These are phyloP conservation scores for Bjerkandera adusta DNA, from an alignment of 1,284 basidiomycete species.

Conservation along the genomic window DNA sequence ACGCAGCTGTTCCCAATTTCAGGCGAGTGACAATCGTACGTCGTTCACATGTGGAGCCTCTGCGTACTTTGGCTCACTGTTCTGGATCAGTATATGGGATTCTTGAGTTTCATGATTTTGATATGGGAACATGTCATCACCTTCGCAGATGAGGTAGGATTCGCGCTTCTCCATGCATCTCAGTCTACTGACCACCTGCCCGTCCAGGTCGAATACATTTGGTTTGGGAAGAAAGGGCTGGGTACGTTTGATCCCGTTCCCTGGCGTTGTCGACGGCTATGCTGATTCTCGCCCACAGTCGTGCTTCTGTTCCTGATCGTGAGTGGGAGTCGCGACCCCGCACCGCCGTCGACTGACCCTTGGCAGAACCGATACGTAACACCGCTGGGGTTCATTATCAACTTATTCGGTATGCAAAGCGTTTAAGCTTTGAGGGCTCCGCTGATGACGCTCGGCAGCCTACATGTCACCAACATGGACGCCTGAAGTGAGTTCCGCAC, in stretches of 20 bases:
- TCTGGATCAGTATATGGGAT: no score
- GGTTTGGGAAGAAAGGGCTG: conserved; percentile 45
- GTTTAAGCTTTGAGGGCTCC: background rate
- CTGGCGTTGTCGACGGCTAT: background rate
- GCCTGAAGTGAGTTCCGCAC: conserved; percentile 31
- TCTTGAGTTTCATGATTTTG: no score
- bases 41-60: no score
- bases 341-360: background rate
- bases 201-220: conserved; percentile 50
- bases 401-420: conserved; percentile 39
- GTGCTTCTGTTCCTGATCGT: conserved; percentile 48
- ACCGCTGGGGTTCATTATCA: conserved; percentile 47
- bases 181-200: no score
- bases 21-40: no score
- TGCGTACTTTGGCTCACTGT: no score
- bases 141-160: no score
- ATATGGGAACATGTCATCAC: no score
- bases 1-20: no score
- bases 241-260: conserved; percentile 29
- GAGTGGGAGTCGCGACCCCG: conserved; percentile 15
- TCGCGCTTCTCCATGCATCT: no score
- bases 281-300: conserved; percentile 26
- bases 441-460: conserved; percentile 29
- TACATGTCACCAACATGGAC: conserved; percentile 44
- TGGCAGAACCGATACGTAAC: conserved; percentile 38